Evolutionary conservation across 345 rosid species (phyloP).

Genomic region (Carallia brachiata): DNA sequence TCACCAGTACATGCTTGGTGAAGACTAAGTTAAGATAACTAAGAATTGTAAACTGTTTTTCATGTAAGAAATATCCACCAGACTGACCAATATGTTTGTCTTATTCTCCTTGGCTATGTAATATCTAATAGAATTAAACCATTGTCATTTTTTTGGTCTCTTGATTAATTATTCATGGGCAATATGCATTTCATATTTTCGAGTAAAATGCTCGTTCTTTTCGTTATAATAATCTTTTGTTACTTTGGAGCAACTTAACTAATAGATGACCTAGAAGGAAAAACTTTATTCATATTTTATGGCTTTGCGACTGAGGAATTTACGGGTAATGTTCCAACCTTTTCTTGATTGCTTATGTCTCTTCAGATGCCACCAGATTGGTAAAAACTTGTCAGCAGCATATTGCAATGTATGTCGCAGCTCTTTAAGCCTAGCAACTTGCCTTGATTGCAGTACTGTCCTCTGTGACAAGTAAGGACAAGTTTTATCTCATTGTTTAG

Average conservation of each 20-base stretch:
- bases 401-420: slow-evolving; percentile 52
- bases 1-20: not conserved
- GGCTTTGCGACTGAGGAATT: not conserved
- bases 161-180: too few relatives aligned
- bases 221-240: too few relatives aligned
- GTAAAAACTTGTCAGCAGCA: slow-evolving; percentile 41
- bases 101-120: too few relatives aligned
- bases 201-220: too few relatives aligned
- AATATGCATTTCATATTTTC: too few relatives aligned
- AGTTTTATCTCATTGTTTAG: slow-evolving; percentile 2
- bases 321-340: not conserved
- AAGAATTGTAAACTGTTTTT: not conserved
- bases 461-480: slow-evolving; percentile 58
- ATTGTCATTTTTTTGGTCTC: too few relatives aligned
- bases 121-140: too few relatives aligned
- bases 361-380: slow-evolving; percentile 62
- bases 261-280: not conserved
- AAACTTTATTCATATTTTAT: not conserved
- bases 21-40: not conserved
- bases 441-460: slow-evolving; percentile 55
- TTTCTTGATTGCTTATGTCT: slow-evolving; percentile 11
- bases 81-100: too few relatives aligned
- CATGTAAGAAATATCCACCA: not conserved
- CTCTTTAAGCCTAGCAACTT: slow-evolving; percentile 54
- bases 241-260: too few relatives aligned